A percentile compares a stretch with the other conserved stretches of the same genome.
Evolutionary conservation across 2,329 filamentous ascomycete species (phyloP).

Genomic region (Byssothecium circinans): DNA sequence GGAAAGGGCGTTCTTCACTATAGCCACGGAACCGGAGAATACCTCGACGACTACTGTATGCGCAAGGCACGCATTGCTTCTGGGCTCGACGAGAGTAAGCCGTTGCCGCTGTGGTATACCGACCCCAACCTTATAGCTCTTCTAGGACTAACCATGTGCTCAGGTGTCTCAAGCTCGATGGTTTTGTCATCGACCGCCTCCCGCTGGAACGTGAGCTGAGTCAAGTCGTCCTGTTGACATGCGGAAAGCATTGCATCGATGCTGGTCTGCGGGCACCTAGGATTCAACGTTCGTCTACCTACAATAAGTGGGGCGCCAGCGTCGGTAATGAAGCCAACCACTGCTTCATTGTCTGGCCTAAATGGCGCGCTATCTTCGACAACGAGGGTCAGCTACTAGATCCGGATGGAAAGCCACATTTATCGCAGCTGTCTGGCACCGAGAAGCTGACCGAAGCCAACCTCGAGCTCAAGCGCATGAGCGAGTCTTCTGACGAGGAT

Average conservation of each 20-base stretch:
- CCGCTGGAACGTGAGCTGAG: slow-evolving; percentile 34
- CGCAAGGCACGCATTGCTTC: slow-evolving; percentile 35
- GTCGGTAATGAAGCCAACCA: slow-evolving; percentile 21
- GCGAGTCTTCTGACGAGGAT: no score
- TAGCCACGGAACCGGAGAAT: slow-evolving; percentile 34
- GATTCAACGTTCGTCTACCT: slow-evolving; percentile 9
- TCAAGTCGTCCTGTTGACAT: slow-evolving; percentile 23
- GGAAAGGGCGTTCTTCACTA: slow-evolving; percentile 35
- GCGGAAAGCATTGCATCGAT: slow-evolving; percentile 30
- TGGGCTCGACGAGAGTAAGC: slow-evolving; percentile 21
- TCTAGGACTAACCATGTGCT: no score
- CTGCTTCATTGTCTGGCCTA: slow-evolving; percentile 29
- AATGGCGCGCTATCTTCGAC: slow-evolving; percentile 29
- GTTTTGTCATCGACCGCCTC: slow-evolving; percentile 38
- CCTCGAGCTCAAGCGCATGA: no score
- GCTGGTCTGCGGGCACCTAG: slow-evolving; percentile 31
- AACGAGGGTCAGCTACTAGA: slow-evolving; percentile 22
- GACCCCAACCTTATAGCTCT: background rate
- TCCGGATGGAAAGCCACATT: slow-evolving; percentile 13
- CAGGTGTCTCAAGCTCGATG: slow-evolving; percentile 33
- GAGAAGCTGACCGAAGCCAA: no score
- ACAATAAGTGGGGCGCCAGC: slow-evolving; percentile 18
- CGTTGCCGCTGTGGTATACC: slow-evolving; percentile 23
- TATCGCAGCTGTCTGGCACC: no score
- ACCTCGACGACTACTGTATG: slow-evolving; percentile 36